These are phyloP conservation scores for Fusarium zealandicum DNA, from an alignment of 2,329 filamentous ascomycete genomes.

Conservation along the genomic window DNA sequence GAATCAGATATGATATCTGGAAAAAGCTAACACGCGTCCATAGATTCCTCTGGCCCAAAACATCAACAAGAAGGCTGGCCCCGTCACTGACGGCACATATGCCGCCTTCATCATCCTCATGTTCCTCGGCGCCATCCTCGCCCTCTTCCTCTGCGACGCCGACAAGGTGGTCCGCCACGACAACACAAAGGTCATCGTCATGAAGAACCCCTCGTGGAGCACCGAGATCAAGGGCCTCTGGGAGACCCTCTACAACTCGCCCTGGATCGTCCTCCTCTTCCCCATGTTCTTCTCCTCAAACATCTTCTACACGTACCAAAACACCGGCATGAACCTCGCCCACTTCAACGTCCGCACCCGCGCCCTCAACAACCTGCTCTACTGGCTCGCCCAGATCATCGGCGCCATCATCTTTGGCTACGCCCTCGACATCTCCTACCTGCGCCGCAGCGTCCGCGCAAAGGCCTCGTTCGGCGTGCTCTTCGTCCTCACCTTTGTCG, in stretches of 20 bases:
- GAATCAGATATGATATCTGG: no score
- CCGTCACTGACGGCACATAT: slow-evolving; percentile 59
- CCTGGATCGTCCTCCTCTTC: slow-evolving; percentile 49
- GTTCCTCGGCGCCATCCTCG: slow-evolving; percentile 56
- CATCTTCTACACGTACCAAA: slow-evolving; percentile 64
- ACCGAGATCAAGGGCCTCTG: slow-evolving; percentile 49
- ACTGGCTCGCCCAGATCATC: slow-evolving; percentile 65
- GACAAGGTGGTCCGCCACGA: slow-evolving; percentile 51
- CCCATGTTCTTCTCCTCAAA: slow-evolving; percentile 64
- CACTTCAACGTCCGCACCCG: slow-evolving; percentile 63
- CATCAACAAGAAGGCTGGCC: slow-evolving; percentile 61
- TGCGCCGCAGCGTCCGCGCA: slow-evolving; percentile 56
- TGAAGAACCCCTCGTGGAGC: slow-evolving; percentile 48
- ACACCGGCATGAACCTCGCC: slow-evolving; percentile 61
- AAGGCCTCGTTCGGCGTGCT: slow-evolving; percentile 55
- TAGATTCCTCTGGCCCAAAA: slow-evolving; percentile 76
- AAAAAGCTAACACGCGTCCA: slow-evolving; percentile 3
- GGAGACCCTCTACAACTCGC: slow-evolving; percentile 50
- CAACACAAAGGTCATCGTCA: slow-evolving; percentile 46
- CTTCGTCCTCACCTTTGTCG: slow-evolving; percentile 58
- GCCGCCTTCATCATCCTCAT: slow-evolving; percentile 58
- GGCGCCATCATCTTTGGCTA: slow-evolving; percentile 57
- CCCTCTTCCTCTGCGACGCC: slow-evolving; percentile 57
- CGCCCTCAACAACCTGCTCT: slow-evolving; percentile 61
- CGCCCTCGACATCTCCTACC: slow-evolving; percentile 51